Percentiles rank a stretch among this genome's conserved stretches.
Conservation (phyloP, 1,284 basidiomycete genomes). For the Cryptococcus wingfieldii region DNA sequence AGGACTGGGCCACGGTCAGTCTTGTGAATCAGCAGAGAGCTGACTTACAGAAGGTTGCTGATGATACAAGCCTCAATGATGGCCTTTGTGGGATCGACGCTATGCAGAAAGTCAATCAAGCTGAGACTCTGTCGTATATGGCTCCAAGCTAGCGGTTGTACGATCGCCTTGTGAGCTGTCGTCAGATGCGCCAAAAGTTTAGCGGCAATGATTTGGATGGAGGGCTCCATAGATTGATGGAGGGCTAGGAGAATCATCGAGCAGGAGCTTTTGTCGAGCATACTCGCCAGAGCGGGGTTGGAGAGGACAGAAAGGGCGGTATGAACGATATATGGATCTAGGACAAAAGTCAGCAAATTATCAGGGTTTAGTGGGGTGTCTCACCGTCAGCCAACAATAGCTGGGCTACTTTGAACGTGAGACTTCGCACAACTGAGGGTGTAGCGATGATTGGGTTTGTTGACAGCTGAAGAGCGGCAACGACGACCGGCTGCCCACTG, state of each 20-base stretch:
- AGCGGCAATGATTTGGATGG: conserved; percentile 38
- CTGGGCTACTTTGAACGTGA: conserved; percentile 35
- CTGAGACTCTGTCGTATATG: conserved; percentile 59
- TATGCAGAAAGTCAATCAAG: conserved; percentile 69
- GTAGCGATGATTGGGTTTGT: conserved; percentile 30
- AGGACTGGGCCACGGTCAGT: conserved; percentile 15
- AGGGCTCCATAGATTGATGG: conserved; percentile 36
- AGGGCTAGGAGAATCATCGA: conserved; percentile 37
- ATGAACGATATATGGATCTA: conserved; percentile 34
- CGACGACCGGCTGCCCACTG: conserved; percentile 22
- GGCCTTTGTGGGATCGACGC: conserved; percentile 58
- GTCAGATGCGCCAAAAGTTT: conserved; percentile 34
- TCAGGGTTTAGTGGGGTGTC: not conserved
- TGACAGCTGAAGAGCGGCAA: conserved; percentile 27
- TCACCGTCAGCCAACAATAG: conserved; percentile 33
- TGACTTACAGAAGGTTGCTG: conserved; percentile 51
- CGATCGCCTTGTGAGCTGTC: conserved; percentile 67
- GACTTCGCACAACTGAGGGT: conserved; percentile 13
- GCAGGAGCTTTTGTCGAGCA: conserved; percentile 33
- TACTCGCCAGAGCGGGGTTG: conserved; percentile 30
- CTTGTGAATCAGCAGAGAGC: conserved; percentile 24
- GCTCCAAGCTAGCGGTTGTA: conserved; percentile 55
- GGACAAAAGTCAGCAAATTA: not conserved
- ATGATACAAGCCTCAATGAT: conserved; percentile 53
- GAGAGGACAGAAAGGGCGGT: conserved; percentile 31